Conservation (phyloP, 2,329 filamentous ascomycete species). For the Sclerotinia spermophila region DNA sequence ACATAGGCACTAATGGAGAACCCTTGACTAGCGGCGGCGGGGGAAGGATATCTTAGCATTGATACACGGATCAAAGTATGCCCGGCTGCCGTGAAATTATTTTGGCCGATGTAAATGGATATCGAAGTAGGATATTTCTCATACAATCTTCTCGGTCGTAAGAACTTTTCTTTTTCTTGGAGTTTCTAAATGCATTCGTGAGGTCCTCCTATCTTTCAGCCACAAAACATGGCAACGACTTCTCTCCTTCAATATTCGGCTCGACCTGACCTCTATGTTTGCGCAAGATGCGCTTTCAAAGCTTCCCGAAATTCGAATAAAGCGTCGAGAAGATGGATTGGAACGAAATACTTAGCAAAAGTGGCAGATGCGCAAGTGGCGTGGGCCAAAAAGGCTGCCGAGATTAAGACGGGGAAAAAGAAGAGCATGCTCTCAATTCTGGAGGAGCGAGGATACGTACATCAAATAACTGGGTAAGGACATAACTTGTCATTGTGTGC, state of each 20-base stretch:
- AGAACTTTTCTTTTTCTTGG: background rate
- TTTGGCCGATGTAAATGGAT: background rate
- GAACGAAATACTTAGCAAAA: conserved; percentile 39
- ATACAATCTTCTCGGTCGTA: background rate
- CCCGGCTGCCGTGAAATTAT: conserved; percentile 8
- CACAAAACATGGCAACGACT: conserved; percentile 32
- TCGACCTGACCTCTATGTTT: conserved; percentile 31
- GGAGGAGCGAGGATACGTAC: conserved; percentile 69
- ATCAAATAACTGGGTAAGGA: conserved; percentile 68
- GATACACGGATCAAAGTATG: background rate
- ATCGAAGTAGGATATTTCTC: background rate
- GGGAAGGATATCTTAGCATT: background rate
- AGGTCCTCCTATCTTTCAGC: background rate
- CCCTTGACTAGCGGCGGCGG: background rate
- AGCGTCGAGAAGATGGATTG: conserved; percentile 31
- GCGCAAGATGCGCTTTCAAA: conserved; percentile 34
- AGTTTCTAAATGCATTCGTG: background rate
- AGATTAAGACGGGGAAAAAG: conserved; percentile 48
- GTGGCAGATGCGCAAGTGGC: conserved; percentile 34
- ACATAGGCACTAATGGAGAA: background rate
- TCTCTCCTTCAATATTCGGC: conserved; percentile 30
- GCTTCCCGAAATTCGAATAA: conserved; percentile 20
- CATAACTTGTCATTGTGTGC: no score
- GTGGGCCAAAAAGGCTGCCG: conserved; percentile 48
- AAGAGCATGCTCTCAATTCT: conserved; percentile 60